Evolutionary conservation across 805 yeast species (phyloP).

Genomic region (Naumovozyma castellii): DNA sequence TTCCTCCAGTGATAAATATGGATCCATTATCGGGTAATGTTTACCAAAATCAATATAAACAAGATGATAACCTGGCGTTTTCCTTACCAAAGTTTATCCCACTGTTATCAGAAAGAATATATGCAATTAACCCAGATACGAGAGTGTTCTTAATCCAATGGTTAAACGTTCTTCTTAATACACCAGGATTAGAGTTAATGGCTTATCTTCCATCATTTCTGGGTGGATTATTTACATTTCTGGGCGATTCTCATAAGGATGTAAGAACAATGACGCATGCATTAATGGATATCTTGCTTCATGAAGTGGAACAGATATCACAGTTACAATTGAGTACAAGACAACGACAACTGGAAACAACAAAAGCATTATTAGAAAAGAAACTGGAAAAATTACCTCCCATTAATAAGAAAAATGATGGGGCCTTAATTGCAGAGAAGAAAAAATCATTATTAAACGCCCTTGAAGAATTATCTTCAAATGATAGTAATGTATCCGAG

Average conservation of each 20-base stretch:
- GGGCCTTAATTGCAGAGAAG: slow-evolving; percentile 25
- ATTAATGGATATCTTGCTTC: slow-evolving; percentile 61
- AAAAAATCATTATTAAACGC: slow-evolving; percentile 26
- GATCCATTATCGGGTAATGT: slow-evolving; percentile 48
- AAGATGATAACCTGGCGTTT: slow-evolving; percentile 49
- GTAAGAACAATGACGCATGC: slow-evolving; percentile 79
- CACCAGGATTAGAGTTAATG: slow-evolving; percentile 82
- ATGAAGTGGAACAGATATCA: slow-evolving; percentile 70
- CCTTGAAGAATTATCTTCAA: slow-evolving; percentile 13
- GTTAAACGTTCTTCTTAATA: slow-evolving; percentile 85
- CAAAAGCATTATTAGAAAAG: slow-evolving; percentile 11
- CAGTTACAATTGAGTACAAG: slow-evolving; percentile 51
- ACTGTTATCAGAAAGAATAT: slow-evolving; percentile 79
- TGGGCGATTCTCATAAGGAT: slow-evolving; percentile 77
- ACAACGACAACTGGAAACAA: slow-evolving; percentile 14
- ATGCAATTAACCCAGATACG: slow-evolving; percentile 86
- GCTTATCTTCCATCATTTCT: slow-evolving; percentile 83
- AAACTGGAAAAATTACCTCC: slow-evolving; percentile 11
- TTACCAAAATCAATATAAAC: slow-evolving; percentile 49
- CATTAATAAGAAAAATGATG: slow-evolving; percentile 25
- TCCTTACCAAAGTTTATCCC: slow-evolving; percentile 85
- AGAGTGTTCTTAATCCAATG: slow-evolving; percentile 87
- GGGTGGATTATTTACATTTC: slow-evolving; percentile 65
- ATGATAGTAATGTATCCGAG: neutral
- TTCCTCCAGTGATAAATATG: slow-evolving; percentile 36